These are phyloP conservation scores for Plasmodium ovale DNA, from an alignment of 169 alveolate species.

Conservation along the genomic window DNA sequence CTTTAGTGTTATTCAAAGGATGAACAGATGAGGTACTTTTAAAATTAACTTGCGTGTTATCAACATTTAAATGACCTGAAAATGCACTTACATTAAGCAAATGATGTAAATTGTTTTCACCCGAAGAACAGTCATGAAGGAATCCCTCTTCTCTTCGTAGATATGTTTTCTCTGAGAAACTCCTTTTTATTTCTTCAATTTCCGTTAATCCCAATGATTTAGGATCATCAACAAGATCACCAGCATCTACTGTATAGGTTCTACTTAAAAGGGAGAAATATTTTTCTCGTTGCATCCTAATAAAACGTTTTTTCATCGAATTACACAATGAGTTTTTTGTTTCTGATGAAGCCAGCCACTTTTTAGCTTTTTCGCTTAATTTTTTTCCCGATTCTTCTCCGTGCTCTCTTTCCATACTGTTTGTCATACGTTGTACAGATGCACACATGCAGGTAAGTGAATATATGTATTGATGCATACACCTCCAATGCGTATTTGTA, in stretches of 20 bases:
- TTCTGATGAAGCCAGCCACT: conserved; percentile 11
- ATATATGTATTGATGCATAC: neutral
- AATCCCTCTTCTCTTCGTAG: too few relatives aligned
- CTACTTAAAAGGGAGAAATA: neutral
- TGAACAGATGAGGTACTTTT: too few relatives aligned
- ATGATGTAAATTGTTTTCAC: too few relatives aligned
- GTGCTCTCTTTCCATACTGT: neutral
- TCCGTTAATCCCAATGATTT: conserved; percentile 1
- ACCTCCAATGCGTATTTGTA: neutral
- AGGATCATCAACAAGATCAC: neutral
- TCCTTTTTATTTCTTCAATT: neutral
- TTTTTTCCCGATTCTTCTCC: neutral
- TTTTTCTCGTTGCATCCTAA: conserved; percentile 9
- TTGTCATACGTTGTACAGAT: neutral
- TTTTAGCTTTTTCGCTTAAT: neutral
- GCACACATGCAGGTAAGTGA: neutral
- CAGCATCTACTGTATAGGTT: conserved; percentile 19
- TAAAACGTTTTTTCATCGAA: conserved; percentile 4
- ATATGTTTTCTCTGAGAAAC: neutral
- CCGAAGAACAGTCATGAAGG: too few relatives aligned
- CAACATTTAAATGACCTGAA: too few relatives aligned
- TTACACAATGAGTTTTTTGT: neutral
- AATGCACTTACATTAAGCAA: too few relatives aligned
- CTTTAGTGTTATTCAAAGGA: too few relatives aligned
- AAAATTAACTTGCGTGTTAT: too few relatives aligned